Evolutionary conservation across 2,329 filamentous ascomycete species (phyloP), one percentile per base, ranked within the genome.

Genomic region (Madurella mycetomatis): DNA sequence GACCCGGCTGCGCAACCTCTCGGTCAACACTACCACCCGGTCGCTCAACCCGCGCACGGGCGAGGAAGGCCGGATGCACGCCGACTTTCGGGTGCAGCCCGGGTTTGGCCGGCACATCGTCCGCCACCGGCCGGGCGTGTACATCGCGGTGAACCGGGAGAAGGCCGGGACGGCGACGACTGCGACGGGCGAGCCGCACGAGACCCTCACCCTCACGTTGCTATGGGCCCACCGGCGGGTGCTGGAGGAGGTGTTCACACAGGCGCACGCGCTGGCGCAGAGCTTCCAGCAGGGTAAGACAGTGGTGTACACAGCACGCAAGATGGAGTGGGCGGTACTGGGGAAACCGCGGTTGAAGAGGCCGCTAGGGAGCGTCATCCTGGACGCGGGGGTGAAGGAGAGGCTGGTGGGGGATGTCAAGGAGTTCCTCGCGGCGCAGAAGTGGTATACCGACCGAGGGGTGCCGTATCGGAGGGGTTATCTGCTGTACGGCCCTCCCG

Each of bases 391-490:
- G 0, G 82, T 97, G 50, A 90, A 92, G 66, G 90, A 95, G 68
- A 76, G 79, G 44, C 86, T 96, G 39, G 82, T 95, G 4, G 79
- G 77, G 32, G 92, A 96, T 65, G 87, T 96, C 9, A 81, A 83
- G 64, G 90, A 94, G 62, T 96, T 96, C 65, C 76, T 96, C 49
- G 75, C 76, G 1, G 86, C 88, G 39, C 83, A 88, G 54, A 83
- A 87, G 60, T 96, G 92, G 92, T 96, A 96, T 66, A 83, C 91
- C 47, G 90, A 96, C 65, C 85, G 92, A n/a, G 92, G 92, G 2
- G 95, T 96, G 60, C 92, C 92, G 0, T 96, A 96, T 66, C 83
- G 92, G 16, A 79, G 92, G 53, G 92, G 92, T 0, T 96, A 96
- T 66, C 78, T 96, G 8, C 79, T 96, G 0, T 90, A 94, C 65